phyloP scores from a whole-genome alignment of 176 grass and related monocot species.

The Lolium rigidum region DNA sequence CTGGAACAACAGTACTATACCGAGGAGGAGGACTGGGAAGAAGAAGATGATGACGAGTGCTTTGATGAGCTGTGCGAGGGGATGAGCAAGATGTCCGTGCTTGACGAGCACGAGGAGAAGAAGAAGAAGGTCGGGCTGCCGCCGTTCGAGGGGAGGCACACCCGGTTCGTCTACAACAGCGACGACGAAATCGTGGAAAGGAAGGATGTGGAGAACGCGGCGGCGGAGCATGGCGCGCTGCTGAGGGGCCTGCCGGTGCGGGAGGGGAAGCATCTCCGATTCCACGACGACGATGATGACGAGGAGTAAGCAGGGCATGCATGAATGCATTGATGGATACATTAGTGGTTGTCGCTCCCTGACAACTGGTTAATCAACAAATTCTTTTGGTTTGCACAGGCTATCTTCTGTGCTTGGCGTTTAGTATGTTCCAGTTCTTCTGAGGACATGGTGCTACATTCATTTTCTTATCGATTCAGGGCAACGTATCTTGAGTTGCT shows the following conservation, averaged over 20 bases:
- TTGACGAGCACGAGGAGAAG: conserved; percentile 39
- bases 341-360: conserved; percentile 49
- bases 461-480: not conserved
- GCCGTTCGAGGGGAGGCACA: conserved; percentile 72
- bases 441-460: conserved; percentile 3
- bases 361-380: conserved; percentile 40
- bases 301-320: conserved; percentile 34
- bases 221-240: conserved; percentile 12
- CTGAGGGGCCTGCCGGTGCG: conserved; percentile 59
- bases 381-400: conserved; percentile 38
- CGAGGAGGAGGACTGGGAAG: conserved; percentile 37
- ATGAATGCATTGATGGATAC: conserved; percentile 6
- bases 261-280: conserved; percentile 78
- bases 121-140: conserved; percentile 40
- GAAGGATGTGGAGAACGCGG: conserved; percentile 44
- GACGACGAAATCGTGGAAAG: conserved; percentile 69
- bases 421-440: conserved; percentile 22
- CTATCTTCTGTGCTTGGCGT: not conserved
- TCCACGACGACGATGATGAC: conserved; percentile 61
- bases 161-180: conserved; percentile 79
- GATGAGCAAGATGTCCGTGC: conserved; percentile 64
- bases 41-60: conserved; percentile 35
- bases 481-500: not conserved
- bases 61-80: conserved; percentile 68
- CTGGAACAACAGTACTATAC: conserved; percentile 1